Base-by-base conservation (phyloP, 129 eudicot genomes). In the Logfia minima region DNA sequence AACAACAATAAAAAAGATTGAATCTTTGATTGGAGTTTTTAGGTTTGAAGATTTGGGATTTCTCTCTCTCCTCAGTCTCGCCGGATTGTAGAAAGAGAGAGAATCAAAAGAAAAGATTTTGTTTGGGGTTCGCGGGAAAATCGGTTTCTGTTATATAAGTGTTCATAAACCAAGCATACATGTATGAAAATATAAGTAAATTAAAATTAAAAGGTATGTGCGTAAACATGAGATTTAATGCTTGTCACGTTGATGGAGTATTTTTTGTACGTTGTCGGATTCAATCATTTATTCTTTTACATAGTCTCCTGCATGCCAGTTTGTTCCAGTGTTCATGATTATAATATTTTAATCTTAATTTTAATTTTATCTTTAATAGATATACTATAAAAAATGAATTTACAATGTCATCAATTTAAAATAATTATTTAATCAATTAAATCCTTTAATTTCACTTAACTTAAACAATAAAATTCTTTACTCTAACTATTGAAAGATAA, bases 71-170 rank as follows among this genome's bases (percentile, higher is more conserved):
- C 70, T 55, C 75, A 80, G 68, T 72, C 74, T 80, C 45, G 74
- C 74, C 74, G 69, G 68, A 70, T 81, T 55, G 84, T 56, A 48
- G 75, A 81, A 62, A 68, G 78, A 74, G 78, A 65, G 31, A 58
- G 26, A 77, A 39, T 72, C 69, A 65, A 71, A 70, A 77, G 67
- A 56, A 76, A 67, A 45, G 78, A 63, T 80, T 51, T 66, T 64
- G 34, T 75, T 66, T 80, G 86, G 77, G 85, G 73, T 86, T 77
- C 74, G 85, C 84, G 87, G 87, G 90, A 83, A 83, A 86, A 62
- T 56, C 82, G 90, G 80, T 23, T 58, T 28, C 62, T 74, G 84
- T 79, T 71, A 35, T 80, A 39, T 74, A 66, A 56, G 55, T 56
- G 53, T 73, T 80, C 41, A 73, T 37, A 39, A 74, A 66, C 52